Conservation (phyloP, 1,284 basidiomycete genomes). For the Naganishia albida region DNA sequence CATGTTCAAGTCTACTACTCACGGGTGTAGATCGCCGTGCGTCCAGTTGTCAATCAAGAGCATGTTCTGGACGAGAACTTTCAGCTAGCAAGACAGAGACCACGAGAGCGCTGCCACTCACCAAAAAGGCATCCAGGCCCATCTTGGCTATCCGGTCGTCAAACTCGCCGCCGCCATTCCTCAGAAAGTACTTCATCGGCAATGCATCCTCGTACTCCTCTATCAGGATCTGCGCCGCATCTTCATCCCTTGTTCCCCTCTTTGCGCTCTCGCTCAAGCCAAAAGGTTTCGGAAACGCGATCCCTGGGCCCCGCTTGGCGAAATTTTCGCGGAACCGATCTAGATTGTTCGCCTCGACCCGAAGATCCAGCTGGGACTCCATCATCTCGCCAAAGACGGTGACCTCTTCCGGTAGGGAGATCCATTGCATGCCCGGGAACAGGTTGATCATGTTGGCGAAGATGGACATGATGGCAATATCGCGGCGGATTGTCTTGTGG, state of each 20-base stretch:
- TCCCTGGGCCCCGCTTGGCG: conserved; percentile 67
- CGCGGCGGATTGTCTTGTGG: conserved; percentile 75
- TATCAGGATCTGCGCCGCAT: conserved; percentile 66
- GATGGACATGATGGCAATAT: conserved; percentile 91
- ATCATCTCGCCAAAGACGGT: conserved; percentile 96
- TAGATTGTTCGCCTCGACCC: conserved; percentile 87
- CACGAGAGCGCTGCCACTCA: conserved; percentile 56
- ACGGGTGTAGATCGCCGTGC: conserved; percentile 75
- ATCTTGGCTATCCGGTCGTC: conserved; percentile 87
- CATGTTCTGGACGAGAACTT: conserved; percentile 72
- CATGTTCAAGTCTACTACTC: conserved; percentile 27
- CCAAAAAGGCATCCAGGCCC: conserved; percentile 92
- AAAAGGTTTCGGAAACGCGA: conserved; percentile 88
- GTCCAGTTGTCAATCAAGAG: conserved; percentile 97
- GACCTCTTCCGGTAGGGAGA: conserved; percentile 95
- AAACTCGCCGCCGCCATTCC: conserved; percentile 86
- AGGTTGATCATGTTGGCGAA: conserved; percentile 79
- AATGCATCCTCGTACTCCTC: conserved; percentile 94
- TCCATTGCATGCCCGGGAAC: conserved; percentile 93
- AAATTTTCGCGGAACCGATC: conserved; percentile 86
- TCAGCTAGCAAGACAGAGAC: conserved; percentile 28
- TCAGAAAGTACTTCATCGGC: conserved; percentile 84
- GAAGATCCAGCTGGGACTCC: conserved; percentile 88
- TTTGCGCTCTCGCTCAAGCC: conserved; percentile 39
- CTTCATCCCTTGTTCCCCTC: conserved; percentile 61